These are phyloP conservation scores for Mycosarcoma maydis DNA, from an alignment of 1,284 basidiomycete species.

Conservation along the genomic window DNA sequence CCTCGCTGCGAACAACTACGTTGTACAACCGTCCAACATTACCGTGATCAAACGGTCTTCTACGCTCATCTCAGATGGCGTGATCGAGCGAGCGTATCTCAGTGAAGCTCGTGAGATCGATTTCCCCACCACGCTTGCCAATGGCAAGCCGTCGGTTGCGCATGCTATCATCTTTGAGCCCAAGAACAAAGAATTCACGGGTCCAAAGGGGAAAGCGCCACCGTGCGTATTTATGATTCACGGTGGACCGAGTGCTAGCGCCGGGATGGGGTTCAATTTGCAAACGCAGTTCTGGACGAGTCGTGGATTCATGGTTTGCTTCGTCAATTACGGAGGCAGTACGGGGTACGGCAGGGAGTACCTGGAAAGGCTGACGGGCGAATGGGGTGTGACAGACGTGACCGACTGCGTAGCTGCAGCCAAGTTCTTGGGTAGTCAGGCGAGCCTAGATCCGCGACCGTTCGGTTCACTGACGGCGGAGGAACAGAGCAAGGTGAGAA, in stretches of 20 bases:
- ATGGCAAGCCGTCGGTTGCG: conserved; percentile 38
- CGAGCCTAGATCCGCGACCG: conserved; percentile 9
- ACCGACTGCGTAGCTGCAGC: conserved; percentile 74
- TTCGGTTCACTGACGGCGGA: conserved; percentile 15
- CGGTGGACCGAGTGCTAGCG: conserved; percentile 74
- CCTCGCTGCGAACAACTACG: conserved; percentile 18
- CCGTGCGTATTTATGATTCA: conserved; percentile 75
- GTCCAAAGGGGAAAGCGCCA: conserved; percentile 72
- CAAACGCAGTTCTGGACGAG: conserved; percentile 71
- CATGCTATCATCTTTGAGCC: conserved; percentile 75
- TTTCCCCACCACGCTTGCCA: conserved; percentile 54
- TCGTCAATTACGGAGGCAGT: conserved; percentile 78
- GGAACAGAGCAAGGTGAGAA: conserved; percentile 20
- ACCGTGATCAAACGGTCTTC: conserved; percentile 44
- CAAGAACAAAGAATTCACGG: conserved; percentile 72
- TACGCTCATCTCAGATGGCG: conserved; percentile 34
- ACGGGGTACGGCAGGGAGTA: conserved; percentile 71
- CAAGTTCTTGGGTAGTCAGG: conserved; percentile 68
- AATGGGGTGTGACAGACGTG: conserved; percentile 78
- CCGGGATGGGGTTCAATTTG: conserved; percentile 69
- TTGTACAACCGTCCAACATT: conserved; percentile 13
- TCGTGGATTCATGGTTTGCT: conserved; percentile 70
- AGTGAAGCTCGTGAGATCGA: conserved; percentile 41
- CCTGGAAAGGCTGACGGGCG: conserved; percentile 72
- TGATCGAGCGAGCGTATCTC: conserved; percentile 33